Base-by-base conservation (phyloP, 1,284 basidiomycete species). In the Tilletiopsis washingtonensis region DNA sequence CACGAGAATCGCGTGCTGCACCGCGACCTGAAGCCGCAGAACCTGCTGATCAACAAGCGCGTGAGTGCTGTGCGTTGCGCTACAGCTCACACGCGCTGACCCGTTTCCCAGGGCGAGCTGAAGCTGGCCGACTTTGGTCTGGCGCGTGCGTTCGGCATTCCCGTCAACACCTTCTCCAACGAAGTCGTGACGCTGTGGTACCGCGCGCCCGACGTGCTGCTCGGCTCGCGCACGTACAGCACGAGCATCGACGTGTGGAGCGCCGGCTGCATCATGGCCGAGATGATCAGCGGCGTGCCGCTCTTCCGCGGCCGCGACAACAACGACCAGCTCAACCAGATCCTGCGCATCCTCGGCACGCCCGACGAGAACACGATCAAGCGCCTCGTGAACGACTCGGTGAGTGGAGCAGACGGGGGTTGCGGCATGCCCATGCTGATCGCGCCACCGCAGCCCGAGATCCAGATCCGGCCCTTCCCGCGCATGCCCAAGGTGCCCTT, bases 191-290 rank as follows among this genome's bases (percentile, higher is more conserved):
- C 94, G 4, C 78, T 99, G 12, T 99, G 94, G 94, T 99, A 99
- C 75, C 88, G 94, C 49, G 93, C 94, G 0, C 94, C 94, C 1
- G 94, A 99, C 71, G 94, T 99, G 39, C 81, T 99, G 15, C 82
- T 98, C 56, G 94, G 94, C 45, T 94, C 90, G 36, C 82, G 94
- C 48, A 97, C 93, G 47, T 99, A 99, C 76, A 91, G 86, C 73
- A 98, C 94, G 2, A 93, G 88, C 19, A 97, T 99, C 71, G 94
- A 99, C 76, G 89, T 98, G 56, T 99, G 94, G 94, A 93, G 88
- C 5, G 94, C 91, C 51, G 94, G 94, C 5, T 98, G 94, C 73
- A 99, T 99, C 71, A 94, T 98, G 75, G 93, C 93, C 15, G 77
- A 78, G 62, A 81, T 81, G 80, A 98, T 99, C 59, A 87, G 89